Base-by-base conservation (phyloP, 495 filamentous ascomycete genomes). In the Elaphomyces granulatus region DNA sequence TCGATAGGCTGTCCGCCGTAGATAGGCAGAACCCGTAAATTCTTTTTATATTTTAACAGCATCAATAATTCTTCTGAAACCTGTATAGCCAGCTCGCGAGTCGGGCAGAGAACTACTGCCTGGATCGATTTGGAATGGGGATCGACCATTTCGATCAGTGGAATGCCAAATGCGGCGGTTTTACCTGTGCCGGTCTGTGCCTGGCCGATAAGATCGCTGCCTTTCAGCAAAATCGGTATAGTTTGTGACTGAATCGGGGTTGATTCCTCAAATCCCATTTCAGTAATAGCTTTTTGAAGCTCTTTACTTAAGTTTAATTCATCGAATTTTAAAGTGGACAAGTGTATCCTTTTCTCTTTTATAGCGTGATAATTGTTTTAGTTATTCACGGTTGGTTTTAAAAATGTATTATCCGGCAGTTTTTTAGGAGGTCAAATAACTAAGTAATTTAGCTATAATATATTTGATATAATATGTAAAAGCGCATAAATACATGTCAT, bases 151-250 rank as follows among this genome's bases (percentile, higher is more conserved):
- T 76, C 73, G 37, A 78, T 78, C n/a, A 96, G 60, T 2, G 82
- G 78, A 14, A 99, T 69, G 10, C 88, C 58, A 52, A 94, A 99
- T 17, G 92, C 90, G 46, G 94, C 78, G 1, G 92, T 99, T 59
- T 99, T 99, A 47, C 92, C 92, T n/a, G 92, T 96, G 2, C 92
- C 92, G 15, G 92, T 99, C 58, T 96, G 96, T 2, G 92, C 92
- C 32, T 96, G 83, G 47, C 88, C 90, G 45, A 96, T 92, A 10
- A 95, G 80, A 65, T 99, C 88, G 48, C 86, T 78, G 12, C 92
- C 92, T 26, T 88, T 90, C 84, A 94, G 94, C 45, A 94, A 86
- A 6, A 84, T 77, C 8, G 92, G 92, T 48, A 96, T 78, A 1
- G 92, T 90, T 53, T 99, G 92, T 43, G 84, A 73, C 61, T 99